Percentiles rank a stretch among this genome's conserved stretches.
phyloP scores from a whole-genome alignment of 2,329 filamentous ascomycete species.

The Aspergillus melleus region DNA sequence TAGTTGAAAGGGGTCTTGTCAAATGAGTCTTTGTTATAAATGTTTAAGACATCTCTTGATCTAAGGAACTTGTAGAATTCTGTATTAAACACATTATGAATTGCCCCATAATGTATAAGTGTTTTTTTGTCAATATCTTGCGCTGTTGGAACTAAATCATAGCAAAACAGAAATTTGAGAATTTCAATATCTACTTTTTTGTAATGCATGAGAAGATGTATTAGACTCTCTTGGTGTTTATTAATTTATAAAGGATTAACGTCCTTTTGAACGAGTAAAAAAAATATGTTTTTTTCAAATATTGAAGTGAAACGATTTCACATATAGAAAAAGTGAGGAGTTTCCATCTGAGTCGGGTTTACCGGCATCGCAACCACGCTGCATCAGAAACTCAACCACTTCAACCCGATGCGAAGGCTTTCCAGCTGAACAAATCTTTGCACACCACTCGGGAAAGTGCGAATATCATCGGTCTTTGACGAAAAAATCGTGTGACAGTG shows the following conservation, averaged over 20 bases:
- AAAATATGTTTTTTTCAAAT: conserved; percentile 11
- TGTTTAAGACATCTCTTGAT: conserved; percentile 3
- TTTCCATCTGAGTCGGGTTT: conserved; percentile 11
- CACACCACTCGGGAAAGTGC: too few relatives aligned
- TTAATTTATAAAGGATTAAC: conserved; percentile 10
- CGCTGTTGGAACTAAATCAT: conserved; percentile 11
- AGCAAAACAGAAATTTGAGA: conserved; percentile 13
- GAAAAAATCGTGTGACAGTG: too few relatives aligned
- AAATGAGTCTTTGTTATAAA: conserved; percentile 9
- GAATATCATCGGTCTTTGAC: too few relatives aligned
- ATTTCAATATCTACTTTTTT: conserved; percentile 8
- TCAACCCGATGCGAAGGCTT: too few relatives aligned
- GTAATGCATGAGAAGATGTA: conserved; percentile 18
- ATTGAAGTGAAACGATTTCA: conserved; percentile 12
- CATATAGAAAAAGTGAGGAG: conserved; percentile 13
- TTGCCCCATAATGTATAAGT: conserved; percentile 18
- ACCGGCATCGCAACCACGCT: conserved; percentile 14
- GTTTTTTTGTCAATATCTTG: conserved; percentile 13
- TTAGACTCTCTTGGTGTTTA: conserved; percentile 9
- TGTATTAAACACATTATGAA: conserved; percentile 18
- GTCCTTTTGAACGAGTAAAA: conserved; percentile 5
- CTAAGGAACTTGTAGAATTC: conserved; percentile 12
- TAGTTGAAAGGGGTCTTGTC: conserved; percentile 20
- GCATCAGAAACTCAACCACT: conserved; percentile 10
- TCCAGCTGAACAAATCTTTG: too few relatives aligned